Conservation (phyloP, 2,329 filamentous ascomycete genomes). For the Calonectria crousiana region DNA sequence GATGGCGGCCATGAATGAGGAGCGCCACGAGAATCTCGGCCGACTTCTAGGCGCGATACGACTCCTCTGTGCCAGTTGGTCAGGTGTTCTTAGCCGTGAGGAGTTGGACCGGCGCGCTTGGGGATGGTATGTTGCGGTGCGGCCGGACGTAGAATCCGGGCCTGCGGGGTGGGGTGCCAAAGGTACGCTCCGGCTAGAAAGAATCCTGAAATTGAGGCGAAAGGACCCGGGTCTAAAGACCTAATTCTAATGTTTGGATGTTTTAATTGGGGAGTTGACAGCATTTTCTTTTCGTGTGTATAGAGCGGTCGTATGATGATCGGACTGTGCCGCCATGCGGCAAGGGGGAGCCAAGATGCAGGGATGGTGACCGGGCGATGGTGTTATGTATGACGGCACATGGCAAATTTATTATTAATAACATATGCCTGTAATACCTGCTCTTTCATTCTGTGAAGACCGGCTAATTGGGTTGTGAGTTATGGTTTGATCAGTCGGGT, state of each 20-base stretch:
- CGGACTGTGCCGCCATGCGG: constrained; percentile 18
- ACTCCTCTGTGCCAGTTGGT: constrained; percentile 81
- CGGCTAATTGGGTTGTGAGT: not conserved
- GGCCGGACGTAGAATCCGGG: constrained; percentile 81
- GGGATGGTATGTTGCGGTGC: constrained; percentile 82
- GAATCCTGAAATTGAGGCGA: constrained; percentile 72
- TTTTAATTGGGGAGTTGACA: not conserved
- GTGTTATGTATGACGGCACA: not conserved
- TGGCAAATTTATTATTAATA: not conserved
- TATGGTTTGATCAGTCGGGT: not conserved
- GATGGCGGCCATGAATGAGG: constrained; percentile 62
- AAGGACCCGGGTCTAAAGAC: constrained; percentile 29
- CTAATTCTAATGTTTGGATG: not conserved
- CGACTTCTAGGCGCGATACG: constrained; percentile 79
- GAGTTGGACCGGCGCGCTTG: constrained; percentile 84
- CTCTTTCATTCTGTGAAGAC: not conserved
- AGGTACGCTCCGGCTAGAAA: constrained; percentile 73
- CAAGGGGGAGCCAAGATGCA: constrained; percentile 17
- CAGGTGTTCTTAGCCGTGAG: constrained; percentile 66
- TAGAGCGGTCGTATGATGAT: constrained; percentile 25
- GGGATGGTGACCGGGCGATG: constrained; percentile 15
- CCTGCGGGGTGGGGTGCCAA: constrained; percentile 87
- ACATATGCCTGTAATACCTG: not conserved
- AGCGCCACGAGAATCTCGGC: constrained; percentile 78
- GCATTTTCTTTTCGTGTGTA: not conserved